Evolutionary conservation across 2,329 filamentous ascomycete species (phyloP).

Genomic region (Neofusicoccum parvum): DNA sequence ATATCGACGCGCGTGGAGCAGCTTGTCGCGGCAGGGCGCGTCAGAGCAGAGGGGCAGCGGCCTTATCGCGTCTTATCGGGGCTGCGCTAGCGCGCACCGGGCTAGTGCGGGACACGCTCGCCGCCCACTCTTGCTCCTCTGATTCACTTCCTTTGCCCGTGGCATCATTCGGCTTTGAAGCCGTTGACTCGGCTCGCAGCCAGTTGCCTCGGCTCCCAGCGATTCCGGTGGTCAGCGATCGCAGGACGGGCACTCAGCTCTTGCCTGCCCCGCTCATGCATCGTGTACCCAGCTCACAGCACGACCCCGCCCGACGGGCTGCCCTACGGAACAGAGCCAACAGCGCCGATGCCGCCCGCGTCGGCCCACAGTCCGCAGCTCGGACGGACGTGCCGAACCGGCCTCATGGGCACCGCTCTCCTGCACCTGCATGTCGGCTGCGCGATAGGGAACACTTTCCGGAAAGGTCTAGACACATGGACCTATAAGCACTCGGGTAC

Average conservation of each 20-base stretch:
- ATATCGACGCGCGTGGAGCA: neutral
- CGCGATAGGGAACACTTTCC: too few species aligned
- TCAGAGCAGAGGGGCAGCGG: neutral
- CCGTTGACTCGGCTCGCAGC: too few species aligned
- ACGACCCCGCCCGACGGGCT: neutral
- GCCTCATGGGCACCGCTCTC: neutral
- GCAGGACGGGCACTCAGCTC: neutral
- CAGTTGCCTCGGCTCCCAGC: too few species aligned
- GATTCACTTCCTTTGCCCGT: neutral
- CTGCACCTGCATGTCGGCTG: too few species aligned
- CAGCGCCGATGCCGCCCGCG: neutral
- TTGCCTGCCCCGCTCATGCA: too few species aligned
- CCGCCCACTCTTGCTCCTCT: slow-evolving; percentile 3
- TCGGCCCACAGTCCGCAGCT: neutral
- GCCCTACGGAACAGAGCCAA: neutral
- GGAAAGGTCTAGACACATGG: too few species aligned
- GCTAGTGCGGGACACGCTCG: neutral
- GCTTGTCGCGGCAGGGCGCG: neutral
- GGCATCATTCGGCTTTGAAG: too few species aligned
- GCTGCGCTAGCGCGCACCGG: neutral
- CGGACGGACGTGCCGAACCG: neutral
- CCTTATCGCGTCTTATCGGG: slow-evolving; percentile 5
- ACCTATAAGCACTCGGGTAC: too few species aligned
- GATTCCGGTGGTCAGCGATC: too few species aligned
- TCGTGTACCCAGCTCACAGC: too few species aligned